A percentile compares a stretch with the other conserved stretches of the same genome.
These are phyloP conservation scores for Aureobasidium sp. DNA, from an alignment of 2,329 filamentous ascomycete species.

Conservation along the genomic window DNA sequence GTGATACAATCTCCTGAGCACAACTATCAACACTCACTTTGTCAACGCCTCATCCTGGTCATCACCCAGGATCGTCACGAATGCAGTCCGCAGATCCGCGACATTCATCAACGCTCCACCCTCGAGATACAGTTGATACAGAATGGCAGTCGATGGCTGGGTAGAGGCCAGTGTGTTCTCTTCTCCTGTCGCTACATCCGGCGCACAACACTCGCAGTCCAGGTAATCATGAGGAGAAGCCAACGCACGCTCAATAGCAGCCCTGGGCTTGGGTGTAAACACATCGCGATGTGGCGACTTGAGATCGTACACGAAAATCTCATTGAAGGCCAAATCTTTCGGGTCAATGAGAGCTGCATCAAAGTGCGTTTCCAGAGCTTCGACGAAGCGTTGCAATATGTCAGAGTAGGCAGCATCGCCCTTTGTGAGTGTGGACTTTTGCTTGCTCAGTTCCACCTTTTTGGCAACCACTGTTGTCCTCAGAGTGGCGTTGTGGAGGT, in stretches of 20 bases:
- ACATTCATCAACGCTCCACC: conserved; percentile 71
- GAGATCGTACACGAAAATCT: conserved; percentile 70
- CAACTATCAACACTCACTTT: conserved; percentile 30
- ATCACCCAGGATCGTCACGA: conserved; percentile 54
- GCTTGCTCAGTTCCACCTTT: conserved; percentile 71
- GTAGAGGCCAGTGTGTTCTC: conserved; percentile 48
- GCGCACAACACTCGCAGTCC: conserved; percentile 60
- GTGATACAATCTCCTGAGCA: background rate
- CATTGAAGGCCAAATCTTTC: conserved; percentile 54
- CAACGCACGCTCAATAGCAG: conserved; percentile 64
- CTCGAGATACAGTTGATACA: conserved; percentile 75
- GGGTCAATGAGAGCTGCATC: conserved; percentile 41
- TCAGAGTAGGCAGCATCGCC: conserved; percentile 65
- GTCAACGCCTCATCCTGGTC: conserved; percentile 34
- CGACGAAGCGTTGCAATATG: conserved; percentile 52
- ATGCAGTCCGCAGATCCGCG: conserved; percentile 73
- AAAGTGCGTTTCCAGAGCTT: conserved; percentile 45
- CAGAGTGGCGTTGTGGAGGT: conserved; percentile 60
- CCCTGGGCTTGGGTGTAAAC: conserved; percentile 66
- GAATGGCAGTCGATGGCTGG: conserved; percentile 62
- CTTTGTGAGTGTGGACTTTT: conserved; percentile 62
- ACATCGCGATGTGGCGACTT: conserved; percentile 63
- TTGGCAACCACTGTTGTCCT: conserved; percentile 75
- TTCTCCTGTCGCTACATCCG: conserved; percentile 28
- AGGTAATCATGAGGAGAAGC: conserved; percentile 70